phyloP scores from a whole-genome alignment of 1,284 basidiomycete species.

The Ceratobasidium sp. region DNA sequence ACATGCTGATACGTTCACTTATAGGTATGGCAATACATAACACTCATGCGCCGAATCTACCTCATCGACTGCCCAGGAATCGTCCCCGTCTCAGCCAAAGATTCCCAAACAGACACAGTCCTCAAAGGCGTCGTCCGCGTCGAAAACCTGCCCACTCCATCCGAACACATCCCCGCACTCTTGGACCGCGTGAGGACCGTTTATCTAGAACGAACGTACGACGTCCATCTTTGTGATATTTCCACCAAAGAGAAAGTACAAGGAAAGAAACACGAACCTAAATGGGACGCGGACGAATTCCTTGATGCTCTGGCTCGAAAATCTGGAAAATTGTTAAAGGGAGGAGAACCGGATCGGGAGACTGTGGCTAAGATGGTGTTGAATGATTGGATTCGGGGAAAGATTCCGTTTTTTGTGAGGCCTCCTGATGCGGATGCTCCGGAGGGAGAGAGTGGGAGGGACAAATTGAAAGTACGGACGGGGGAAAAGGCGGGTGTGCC shows the following conservation, averaged over 20 bases:
- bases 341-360: conserved; percentile 93
- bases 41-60: conserved; percentile 93
- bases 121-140: conserved; percentile 97
- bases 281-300: conserved; percentile 79
- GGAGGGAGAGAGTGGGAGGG: conserved; percentile 47
- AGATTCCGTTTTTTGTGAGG: conserved; percentile 86
- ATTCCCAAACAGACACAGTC: conserved; percentile 90
- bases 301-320: conserved; percentile 85
- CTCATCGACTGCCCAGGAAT: conserved; percentile 99
- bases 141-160: conserved; percentile 91
- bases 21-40: conserved; percentile 99
- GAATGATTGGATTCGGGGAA: conserved; percentile 97
- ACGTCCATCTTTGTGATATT: conserved; percentile 67
- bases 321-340: conserved; percentile 90
- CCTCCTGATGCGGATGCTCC: conserved; percentile 49
- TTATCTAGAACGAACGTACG: conserved; percentile 92
- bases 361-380: conserved; percentile 93
- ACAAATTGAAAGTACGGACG: conserved; percentile 31
- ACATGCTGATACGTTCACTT: not conserved
- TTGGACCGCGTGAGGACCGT: conserved; percentile 89
- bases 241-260: conserved; percentile 53
- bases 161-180: conserved; percentile 89
- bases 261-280: conserved; percentile 25
- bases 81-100: conserved; percentile 86
- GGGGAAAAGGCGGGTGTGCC: conserved; percentile 51